Base-by-base conservation (phyloP, 495 filamentous ascomycete species). In the Aspergillus steynii region DNA sequence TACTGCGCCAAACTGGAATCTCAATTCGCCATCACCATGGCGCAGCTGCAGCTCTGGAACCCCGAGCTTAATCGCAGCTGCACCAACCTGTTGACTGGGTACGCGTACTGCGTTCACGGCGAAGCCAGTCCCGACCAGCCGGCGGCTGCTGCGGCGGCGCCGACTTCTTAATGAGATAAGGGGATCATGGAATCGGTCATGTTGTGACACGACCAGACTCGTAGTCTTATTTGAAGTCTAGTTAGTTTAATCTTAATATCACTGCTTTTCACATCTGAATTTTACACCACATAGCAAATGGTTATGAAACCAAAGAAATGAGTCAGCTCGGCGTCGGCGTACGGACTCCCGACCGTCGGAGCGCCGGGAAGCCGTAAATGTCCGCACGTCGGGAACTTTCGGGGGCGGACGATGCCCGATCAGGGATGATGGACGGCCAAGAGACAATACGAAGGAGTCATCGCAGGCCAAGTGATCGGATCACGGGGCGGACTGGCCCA, bases 1-100 rank as follows among this genome's bases (percentile, higher is more conserved):
- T 59, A 45, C 12, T 63, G 61, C 29, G 15, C 26, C 14, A 45
- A 34, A 27, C 58, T 63, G 10, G 29, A 53, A 15, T 28, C 29
- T 12, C 0, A 50, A 1, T 63, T 59, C 27, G 56, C 51, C 0
- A 55, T 63, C 29, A 46, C 56, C 0, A 20, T 55, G 37, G 37
- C 37, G 10, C 37, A 42, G 10, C 37, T 42, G 37, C 37, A 42
- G 37, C 37, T 14, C 3, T 42, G 37, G 37, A 42, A 42, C 4
- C 37, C 37, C 1, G 37, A 42, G 9, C 9, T 42, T 1, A 42
- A 42, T 4, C 37, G 37, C 12, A 15, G 9, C 37, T 42, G 37
- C 37, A 42, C 37, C 1, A 42, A 42, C 37, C 37, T 42, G 9
- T 14, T 42, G 10, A 14, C 37, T 2, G 37, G 37, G 8, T 42